Conservation (phyloP, 441 rosid species). For the Geranium incanum region DNA sequence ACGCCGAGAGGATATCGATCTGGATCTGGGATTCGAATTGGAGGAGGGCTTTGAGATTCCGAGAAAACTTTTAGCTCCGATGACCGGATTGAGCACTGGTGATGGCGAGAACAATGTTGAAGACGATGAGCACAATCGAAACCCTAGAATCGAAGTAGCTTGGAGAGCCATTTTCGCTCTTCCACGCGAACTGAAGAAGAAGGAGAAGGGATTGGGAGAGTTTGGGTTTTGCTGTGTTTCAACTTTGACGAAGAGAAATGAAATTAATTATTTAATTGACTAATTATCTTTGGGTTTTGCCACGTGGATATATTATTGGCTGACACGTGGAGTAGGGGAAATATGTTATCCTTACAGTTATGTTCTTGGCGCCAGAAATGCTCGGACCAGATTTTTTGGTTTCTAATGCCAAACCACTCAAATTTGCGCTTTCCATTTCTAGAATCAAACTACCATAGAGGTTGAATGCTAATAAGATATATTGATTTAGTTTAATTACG, state of each 20-base stretch:
- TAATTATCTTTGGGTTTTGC: background rate
- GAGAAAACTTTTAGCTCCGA: background rate
- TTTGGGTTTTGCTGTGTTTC: background rate
- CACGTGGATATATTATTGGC: background rate
- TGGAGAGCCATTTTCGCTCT: background rate
- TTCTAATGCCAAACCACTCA: background rate
- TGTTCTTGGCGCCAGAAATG: slow-evolving; percentile 6
- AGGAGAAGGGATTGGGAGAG: background rate
- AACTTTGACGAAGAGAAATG: background rate
- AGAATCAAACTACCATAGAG: no score
- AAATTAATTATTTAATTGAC: background rate
- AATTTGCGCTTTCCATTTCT: no score
- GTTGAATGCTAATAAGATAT: no score
- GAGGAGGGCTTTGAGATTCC: background rate
- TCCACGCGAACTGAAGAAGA: background rate
- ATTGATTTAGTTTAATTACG: no score
- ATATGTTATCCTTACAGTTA: slow-evolving; percentile 9
- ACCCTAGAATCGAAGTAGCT: slow-evolving; percentile 8
- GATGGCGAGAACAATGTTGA: background rate
- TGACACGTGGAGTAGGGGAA: background rate
- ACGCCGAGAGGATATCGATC: background rate
- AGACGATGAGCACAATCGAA: background rate
- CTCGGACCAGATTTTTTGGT: slow-evolving; percentile 3
- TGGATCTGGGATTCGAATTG: background rate
- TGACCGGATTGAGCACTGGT: background rate